These are phyloP conservation scores for Colletotrichum incanum DNA, from an alignment of 2,329 filamentous ascomycete genomes.

Conservation along the genomic window DNA sequence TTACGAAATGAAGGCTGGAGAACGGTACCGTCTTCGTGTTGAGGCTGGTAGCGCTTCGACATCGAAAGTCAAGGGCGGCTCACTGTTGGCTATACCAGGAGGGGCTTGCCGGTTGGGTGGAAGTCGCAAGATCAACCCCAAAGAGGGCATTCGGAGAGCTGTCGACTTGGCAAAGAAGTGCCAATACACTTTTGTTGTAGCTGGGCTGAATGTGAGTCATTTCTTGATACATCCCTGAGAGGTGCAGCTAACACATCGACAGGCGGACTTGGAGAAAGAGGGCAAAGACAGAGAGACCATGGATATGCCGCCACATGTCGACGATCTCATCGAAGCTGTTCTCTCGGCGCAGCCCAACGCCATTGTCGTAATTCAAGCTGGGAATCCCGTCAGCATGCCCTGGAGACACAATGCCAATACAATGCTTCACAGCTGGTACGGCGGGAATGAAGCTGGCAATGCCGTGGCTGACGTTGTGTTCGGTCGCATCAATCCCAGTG, in stretches of 20 bases:
- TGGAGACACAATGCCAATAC: conserved; percentile 68
- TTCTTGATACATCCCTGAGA: no score
- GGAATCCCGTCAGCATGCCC: conserved; percentile 77
- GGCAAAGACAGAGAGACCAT: conserved; percentile 81
- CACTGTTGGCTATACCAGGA: conserved; percentile 66
- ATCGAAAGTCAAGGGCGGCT: conserved; percentile 65
- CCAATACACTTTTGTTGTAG: conserved; percentile 84
- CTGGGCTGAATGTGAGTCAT: conserved; percentile 71
- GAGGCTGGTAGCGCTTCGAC: conserved; percentile 73
- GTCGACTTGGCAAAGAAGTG: conserved; percentile 77
- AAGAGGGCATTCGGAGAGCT: conserved; percentile 75
- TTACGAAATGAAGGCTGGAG: conserved; percentile 70
- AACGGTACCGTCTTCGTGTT: conserved; percentile 71
- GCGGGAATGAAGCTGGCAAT: conserved; percentile 82
- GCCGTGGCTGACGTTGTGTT: conserved; percentile 80
- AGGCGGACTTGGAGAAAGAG: conserved; percentile 79
- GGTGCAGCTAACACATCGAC: not conserved
- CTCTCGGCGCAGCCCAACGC: conserved; percentile 75
- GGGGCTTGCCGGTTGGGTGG: conserved; percentile 76
- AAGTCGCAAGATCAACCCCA: conserved; percentile 69
- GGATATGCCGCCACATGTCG: conserved; percentile 77
- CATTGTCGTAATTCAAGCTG: conserved; percentile 79
- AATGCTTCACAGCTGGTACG: conserved; percentile 81
- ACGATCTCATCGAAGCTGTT: conserved; percentile 77
- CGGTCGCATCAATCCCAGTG: conserved; percentile 78